Conservation (phyloP, 192 early-diverging fungal species). For the Coemansia umbellata region DNA sequence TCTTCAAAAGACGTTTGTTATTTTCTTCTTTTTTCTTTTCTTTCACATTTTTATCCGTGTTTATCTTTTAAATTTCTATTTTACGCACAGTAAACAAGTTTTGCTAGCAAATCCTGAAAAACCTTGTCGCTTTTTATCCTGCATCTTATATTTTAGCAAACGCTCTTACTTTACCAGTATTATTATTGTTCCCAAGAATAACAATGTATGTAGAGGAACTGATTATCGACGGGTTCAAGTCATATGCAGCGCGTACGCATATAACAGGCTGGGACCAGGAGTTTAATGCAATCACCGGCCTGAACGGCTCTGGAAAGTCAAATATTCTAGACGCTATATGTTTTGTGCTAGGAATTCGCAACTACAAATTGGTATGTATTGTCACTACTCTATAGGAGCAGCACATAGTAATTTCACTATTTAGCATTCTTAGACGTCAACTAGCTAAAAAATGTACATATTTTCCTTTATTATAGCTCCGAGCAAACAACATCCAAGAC, state of each 20-base stretch:
- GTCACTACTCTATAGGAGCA: too few species aligned
- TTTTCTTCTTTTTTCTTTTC: neutral
- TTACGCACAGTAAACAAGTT: too few species aligned
- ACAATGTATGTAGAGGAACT: conserved; percentile 93
- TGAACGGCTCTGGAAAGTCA: conserved; percentile 97
- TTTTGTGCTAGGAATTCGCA: conserved; percentile 96
- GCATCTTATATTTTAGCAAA: too few species aligned
- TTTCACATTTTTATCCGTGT: neutral
- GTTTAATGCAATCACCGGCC: conserved; percentile 97
- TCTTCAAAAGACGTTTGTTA: too few species aligned
- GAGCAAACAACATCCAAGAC: conserved; percentile 91
- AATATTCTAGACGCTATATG: conserved; percentile 99
- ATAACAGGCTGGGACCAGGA: conserved; percentile 97
- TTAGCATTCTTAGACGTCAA: too few species aligned
- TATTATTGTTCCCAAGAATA: too few species aligned
- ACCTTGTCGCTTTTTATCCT: neutral
- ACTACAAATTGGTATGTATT: conserved; percentile 74
- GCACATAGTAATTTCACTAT: too few species aligned
- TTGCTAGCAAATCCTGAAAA: too few species aligned
- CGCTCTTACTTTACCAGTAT: neutral
- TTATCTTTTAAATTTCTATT: too few species aligned
- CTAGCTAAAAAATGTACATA: too few species aligned
- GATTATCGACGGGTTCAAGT: conserved; percentile 98
- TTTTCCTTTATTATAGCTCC: conserved; percentile 60
- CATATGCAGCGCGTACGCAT: conserved; percentile 90